Evolutionary conservation across 2,329 filamentous ascomycete genomes (phyloP).

Genomic region (Aureobasidium sp.): DNA sequence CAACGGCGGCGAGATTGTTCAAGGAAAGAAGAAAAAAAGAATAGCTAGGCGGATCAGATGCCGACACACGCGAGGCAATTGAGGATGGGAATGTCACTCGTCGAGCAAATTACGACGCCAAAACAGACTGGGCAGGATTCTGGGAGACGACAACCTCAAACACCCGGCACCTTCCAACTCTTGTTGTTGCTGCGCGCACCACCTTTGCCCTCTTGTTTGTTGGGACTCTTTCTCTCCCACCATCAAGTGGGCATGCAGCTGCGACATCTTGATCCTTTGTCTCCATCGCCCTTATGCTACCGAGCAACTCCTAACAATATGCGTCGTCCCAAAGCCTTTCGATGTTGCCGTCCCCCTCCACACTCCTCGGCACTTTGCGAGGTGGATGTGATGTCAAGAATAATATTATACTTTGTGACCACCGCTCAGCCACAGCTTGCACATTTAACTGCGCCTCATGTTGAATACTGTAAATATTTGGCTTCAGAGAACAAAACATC

Average conservation of each 20-base stretch:
- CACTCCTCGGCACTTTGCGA: slow-evolving; percentile 2
- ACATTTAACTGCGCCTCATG: background rate
- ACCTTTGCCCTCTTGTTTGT: background rate
- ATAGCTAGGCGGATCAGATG: background rate
- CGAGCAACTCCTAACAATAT: background rate
- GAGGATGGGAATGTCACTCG: background rate
- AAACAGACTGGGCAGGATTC: background rate
- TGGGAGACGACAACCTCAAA: background rate
- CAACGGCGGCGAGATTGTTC: background rate
- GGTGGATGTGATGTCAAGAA: background rate
- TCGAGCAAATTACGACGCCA: background rate
- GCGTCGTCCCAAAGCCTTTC: background rate
- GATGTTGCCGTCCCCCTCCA: background rate
- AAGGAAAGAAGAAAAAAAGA: background rate
- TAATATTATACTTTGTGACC: slow-evolving; percentile 10
- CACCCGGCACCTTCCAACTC: background rate
- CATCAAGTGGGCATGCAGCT: background rate
- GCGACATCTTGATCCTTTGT: background rate
- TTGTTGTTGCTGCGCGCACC: background rate
- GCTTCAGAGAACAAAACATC: background rate
- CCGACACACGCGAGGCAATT: background rate
- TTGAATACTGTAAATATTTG: background rate
- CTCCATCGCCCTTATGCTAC: background rate
- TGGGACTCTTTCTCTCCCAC: background rate
- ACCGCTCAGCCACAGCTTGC: slow-evolving; percentile 2